A percentile compares a stretch with the other conserved stretches of the same genome.
Evolutionary conservation across 2,329 filamentous ascomycete species (phyloP).

Genomic region (Penicillium griseofulvum): DNA sequence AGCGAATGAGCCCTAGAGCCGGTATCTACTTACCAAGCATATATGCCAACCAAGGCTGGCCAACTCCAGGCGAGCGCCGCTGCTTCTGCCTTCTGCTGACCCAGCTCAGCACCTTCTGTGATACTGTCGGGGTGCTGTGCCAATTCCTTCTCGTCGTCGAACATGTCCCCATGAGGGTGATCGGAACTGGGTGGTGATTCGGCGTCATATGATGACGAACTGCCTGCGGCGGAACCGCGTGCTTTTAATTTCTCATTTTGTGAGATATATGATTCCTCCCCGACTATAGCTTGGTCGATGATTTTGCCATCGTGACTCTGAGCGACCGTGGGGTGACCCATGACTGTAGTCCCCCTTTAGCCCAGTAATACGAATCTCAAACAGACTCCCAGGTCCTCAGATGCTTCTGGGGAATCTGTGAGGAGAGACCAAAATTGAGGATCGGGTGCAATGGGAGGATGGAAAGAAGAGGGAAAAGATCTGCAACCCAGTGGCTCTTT

Average conservation of each 20-base stretch:
- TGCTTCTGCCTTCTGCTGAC: constrained; percentile 41
- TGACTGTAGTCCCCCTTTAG: neutral
- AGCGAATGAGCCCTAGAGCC: too few relatives aligned
- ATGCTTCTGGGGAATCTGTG: neutral
- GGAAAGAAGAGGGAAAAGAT: neutral
- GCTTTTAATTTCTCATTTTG: neutral
- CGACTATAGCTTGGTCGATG: neutral
- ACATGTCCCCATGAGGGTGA: constrained; percentile 3
- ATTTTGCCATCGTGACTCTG: neutral
- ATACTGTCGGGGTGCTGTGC: constrained; percentile 14
- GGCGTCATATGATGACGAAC: neutral
- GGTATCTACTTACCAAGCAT: constrained; percentile 30
- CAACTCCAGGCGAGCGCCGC: constrained; percentile 44
- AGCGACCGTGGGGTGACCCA: constrained; percentile 4
- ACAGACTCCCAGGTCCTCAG: neutral
- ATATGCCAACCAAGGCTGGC: constrained; percentile 31
- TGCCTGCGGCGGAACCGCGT: too few relatives aligned
- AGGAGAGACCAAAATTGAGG: neutral
- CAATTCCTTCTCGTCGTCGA: constrained; percentile 21
- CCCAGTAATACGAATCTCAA: neutral
- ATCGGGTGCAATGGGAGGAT: neutral
- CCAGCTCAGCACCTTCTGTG: constrained; percentile 13
- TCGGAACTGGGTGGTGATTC: neutral
- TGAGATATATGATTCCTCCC: neutral
- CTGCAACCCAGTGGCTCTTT: neutral